A percentile compares a stretch with the other conserved stretches of the same genome.
Evolutionary conservation across 495 filamentous ascomycete species (phyloP).

Genomic region (Penicillium cinerascens): DNA sequence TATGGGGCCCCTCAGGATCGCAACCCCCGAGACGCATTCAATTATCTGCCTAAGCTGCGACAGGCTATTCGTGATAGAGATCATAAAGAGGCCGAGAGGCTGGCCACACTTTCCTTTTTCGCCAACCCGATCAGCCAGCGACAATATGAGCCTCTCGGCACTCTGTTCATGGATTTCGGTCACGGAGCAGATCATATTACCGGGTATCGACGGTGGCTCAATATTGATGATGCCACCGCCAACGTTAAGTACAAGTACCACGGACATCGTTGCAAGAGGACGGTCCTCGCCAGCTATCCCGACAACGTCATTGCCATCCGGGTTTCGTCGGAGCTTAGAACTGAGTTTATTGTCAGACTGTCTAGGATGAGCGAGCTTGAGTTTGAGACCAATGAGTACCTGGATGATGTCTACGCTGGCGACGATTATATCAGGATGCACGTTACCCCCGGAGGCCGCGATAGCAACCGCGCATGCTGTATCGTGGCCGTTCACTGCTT

Average conservation of each 20-base stretch:
- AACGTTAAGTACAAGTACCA: conserved; percentile 37
- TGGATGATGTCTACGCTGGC: conserved; percentile 28
- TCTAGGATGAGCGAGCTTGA: conserved; percentile 34
- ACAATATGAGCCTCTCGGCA: conserved; percentile 47
- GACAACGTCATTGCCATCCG: conserved; percentile 42
- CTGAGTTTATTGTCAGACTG: conserved; percentile 26
- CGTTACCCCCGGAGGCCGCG: conserved; percentile 35
- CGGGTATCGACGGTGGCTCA: conserved; percentile 43
- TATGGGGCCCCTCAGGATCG: conserved; percentile 47
- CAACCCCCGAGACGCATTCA: conserved; percentile 34
- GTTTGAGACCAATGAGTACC: conserved; percentile 40
- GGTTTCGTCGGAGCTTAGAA: conserved; percentile 27
- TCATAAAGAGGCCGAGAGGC: conserved; percentile 39
- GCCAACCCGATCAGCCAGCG: conserved; percentile 42
- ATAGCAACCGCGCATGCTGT: conserved; percentile 33
- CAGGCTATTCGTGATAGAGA: conserved; percentile 39
- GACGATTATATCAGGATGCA: conserved; percentile 34
- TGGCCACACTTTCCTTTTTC: conserved; percentile 38
- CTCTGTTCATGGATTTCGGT: conserved; percentile 45
- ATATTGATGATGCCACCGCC: conserved; percentile 33
- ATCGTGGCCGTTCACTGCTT: conserved; percentile 24
- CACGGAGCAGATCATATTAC: conserved; percentile 28
- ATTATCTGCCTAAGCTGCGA: conserved; percentile 35
- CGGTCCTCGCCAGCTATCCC: conserved; percentile 39
- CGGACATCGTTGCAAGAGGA: conserved; percentile 29